Base-by-base conservation (phyloP, 2,329 filamentous ascomycete genomes). In the Ascochyta lentis region DNA sequence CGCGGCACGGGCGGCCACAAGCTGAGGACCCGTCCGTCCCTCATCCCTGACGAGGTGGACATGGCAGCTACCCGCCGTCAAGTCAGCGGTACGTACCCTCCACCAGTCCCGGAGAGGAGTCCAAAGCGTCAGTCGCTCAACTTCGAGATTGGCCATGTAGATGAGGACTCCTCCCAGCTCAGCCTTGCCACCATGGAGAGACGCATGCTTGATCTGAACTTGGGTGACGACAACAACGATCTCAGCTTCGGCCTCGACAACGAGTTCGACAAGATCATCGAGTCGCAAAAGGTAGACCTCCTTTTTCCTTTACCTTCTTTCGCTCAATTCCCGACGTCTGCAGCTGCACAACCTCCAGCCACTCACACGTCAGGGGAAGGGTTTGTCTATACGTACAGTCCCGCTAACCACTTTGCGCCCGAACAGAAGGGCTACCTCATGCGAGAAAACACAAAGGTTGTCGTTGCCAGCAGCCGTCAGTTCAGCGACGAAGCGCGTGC, bases 361-460 rank as follows among this genome's bases (percentile, higher is more conserved):
- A 61, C 61, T 55, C 59, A 69, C 23, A 70, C 71, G 58, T 64
- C 63, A 38, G 67, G 63, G 31, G 64, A 19, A 74, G 63, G 65
- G 45, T 70, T 71, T 38, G 60, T 66, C 13, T 70, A 66, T 56
- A 67, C 65, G 61, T 43, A 67, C 65, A 66, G 66, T 61, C 57
- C 70, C 54, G 77, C 83, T 86, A 69, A 83, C 76, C 49, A 56
- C 27, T 64, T 64, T 71, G 69, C 79, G 67, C 81, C 77, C 65
- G 83, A 83, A 86, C 90, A 97, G 93, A 93, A 96, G 81, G 95
- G 95, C 53, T 99, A 99, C 72, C 83, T 98, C 41, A 99, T 98
- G 94, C 88, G 95, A 69, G 94, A 99, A 69, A 99, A 98, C 78
- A 98, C 94, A 3, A 98, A 98, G 77, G 85, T 99, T 49, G 92